phyloP scores from a whole-genome alignment of 257 asterid genomes.

The Rhazya stricta region DNA sequence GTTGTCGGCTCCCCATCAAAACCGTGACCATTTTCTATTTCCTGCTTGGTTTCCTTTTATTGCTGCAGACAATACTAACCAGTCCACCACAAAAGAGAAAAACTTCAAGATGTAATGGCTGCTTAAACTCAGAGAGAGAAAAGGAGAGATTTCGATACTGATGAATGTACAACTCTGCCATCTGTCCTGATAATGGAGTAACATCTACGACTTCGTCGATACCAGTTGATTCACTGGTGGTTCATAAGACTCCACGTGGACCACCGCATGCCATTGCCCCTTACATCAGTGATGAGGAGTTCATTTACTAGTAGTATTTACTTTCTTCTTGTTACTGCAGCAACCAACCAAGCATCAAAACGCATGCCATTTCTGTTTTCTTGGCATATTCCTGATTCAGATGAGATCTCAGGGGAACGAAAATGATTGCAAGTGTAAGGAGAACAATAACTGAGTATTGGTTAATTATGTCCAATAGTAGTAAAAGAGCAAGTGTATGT shows the following conservation, averaged over 20 bases:
- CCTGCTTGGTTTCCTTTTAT: not conserved
- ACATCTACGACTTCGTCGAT: not conserved
- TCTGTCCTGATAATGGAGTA: conserved; percentile 2
- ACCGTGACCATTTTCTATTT: not conserved
- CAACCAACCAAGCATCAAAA: not conserved
- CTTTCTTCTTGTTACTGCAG: not conserved
- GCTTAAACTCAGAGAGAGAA: not conserved
- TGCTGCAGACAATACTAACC: not conserved
- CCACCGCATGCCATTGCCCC: conserved; percentile 19
- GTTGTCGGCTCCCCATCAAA: not conserved
- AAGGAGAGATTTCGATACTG: not conserved
- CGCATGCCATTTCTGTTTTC: not conserved
- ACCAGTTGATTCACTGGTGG: conserved; percentile 23
- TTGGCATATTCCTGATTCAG: not conserved
- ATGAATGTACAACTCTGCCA: not conserved
- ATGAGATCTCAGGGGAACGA: not conserved
- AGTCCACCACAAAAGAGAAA: not conserved
- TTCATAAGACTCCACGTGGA: conserved; percentile 30
- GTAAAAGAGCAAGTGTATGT: no score
- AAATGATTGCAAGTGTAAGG: not conserved
- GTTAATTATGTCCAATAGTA: not conserved
- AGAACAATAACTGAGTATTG: not conserved
- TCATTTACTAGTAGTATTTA: not conserved
- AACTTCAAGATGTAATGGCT: not conserved
- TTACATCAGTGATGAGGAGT: not conserved